Evolutionary conservation across 305 asterid genomes (phyloP), one percentile per base, ranked within the genome.

Genomic region (Rubia tinctorum): DNA sequence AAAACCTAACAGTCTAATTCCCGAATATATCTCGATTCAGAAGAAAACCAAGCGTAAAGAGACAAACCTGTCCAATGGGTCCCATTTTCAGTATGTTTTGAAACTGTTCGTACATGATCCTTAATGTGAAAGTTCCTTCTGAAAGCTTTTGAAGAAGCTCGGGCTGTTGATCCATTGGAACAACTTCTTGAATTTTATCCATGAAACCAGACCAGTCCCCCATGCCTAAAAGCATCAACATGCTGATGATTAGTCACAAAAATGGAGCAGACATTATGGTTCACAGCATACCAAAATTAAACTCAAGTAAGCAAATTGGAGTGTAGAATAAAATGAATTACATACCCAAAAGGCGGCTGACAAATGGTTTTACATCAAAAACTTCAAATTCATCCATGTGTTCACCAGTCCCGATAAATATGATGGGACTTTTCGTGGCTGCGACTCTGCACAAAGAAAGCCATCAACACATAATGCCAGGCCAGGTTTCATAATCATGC

Each of bases 151-250:
- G 95, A 75, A 92, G 95, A 80, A 95, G 97, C 81, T 95, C 97
- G 13, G 98, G 98, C 84, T 92, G 99, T 80, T 95, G 97, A 77
- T 94, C 99, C 96, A 86, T 89, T 0, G 99, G 98, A 74, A 94
- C 99, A 75, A 89, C 96, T 80, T 94, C 98, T 25, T 91, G 97
- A 77, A 94, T 89, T 83, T 90, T 94, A 86, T 94, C 97, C 97
- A 91, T 90, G 86, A 94, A 90, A 42, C 99, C 99, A 74, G 97
- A 88, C 96, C 87, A 92, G 81, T 94, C 99, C 65, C 99, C 99
- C 97, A 90, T 89, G 71, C 98, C 99, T 91, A 27, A 49, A 7
- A 9, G 39, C 18, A 55, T 66, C 25, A 66, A 58, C 53, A 20
- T 22, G 30, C 4, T 59, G 11, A 30, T 15, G n/a, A 58, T 47